Base-by-base conservation (phyloP, 495 filamentous ascomycete species). In the Amphirosellinia nigrospora region DNA sequence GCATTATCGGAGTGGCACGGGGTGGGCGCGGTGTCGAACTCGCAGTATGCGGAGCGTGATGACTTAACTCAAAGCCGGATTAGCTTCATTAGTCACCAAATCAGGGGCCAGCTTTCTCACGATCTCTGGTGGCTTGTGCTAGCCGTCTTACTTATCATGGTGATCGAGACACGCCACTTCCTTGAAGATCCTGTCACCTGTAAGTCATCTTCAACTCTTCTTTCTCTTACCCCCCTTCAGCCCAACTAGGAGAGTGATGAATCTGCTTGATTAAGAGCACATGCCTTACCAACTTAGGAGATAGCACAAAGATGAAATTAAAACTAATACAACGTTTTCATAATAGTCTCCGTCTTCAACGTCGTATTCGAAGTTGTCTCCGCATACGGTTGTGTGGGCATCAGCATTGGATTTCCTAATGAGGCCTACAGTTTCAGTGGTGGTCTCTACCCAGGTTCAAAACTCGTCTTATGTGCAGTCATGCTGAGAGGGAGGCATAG, bases 81-180 rank as follows among this genome's bases (percentile, higher is more conserved):
- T 46, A 77, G 75, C 75, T 89, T 88, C 73, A 79, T 89, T 59
- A 80, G 80, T n/a, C 88, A 89, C 64, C 89, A 97, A 70, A 84
- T 97, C 11, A 89, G 90, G 41, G 89, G 90, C 39, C 93, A 97
- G 74, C 87, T 97, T 10, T 89, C 92, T 41, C 93, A 96, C 79
- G 94, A 97, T 73, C 79, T 94, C 4, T 96, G 93, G 93, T 95
- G 90, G 89, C 86, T 97, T 16, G 89, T 90, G 0, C 78, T 93
- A 3, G 92, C 92, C 30, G 81, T 86, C n/a, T 81, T 93, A 26
- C 82, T 93, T 68, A 94, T 97, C 74, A 84, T 88, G 58, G 90
- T 91, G 70, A 89, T 91, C 66, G 93, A 96, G 75, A 88, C 88
- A 3, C 80, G 81, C 60, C 84, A 92, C 70, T 94, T 91, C 77